Percentiles rank a stretch among this genome's conserved stretches.
Conservation (phyloP, 2,329 filamentous ascomycete species). For the Xylariaceae sp. region DNA sequence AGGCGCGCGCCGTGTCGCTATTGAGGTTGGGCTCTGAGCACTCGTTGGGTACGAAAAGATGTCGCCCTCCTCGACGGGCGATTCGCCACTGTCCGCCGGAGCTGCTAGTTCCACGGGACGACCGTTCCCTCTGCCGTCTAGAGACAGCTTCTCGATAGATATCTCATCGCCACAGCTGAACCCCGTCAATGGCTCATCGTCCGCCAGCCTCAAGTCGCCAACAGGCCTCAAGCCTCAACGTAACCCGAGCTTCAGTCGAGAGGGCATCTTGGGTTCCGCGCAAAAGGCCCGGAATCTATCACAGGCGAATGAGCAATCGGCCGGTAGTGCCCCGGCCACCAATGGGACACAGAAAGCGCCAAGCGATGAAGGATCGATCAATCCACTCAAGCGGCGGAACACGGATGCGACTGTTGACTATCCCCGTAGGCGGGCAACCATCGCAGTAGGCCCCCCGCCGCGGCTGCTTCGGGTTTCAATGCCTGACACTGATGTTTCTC, state of each 20-base stretch:
- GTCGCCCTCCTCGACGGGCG: constrained; percentile 52
- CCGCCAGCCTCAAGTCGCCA: constrained; percentile 54
- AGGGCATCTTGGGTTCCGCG: constrained; percentile 50
- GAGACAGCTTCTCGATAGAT: constrained; percentile 48
- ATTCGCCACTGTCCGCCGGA: constrained; percentile 46
- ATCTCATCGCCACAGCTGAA: constrained; percentile 44
- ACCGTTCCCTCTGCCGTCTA: constrained; percentile 43
- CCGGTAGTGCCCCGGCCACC: constrained; percentile 17
- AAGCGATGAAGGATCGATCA: constrained; percentile 47
- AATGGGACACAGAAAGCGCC: constrained; percentile 45
- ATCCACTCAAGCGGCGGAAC: constrained; percentile 58
- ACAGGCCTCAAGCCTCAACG: constrained; percentile 45
- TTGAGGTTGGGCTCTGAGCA: constrained; percentile 43
- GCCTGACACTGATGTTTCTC: constrained; percentile 14
- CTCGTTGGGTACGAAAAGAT: constrained; percentile 33
- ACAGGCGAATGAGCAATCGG: constrained; percentile 47
- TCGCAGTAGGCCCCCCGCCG: constrained; percentile 51
- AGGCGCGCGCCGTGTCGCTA: constrained; percentile 42
- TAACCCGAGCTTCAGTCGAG: constrained; percentile 49
- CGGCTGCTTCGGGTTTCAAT: constrained; percentile 1
- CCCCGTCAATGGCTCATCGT: constrained; percentile 39
- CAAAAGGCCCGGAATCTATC: constrained; percentile 54
- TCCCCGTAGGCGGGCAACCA: constrained; percentile 60
- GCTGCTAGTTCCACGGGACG: constrained; percentile 37
- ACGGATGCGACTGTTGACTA: constrained; percentile 60